Evolutionary conservation across 495 filamentous ascomycete species (phyloP).

Genomic region (Saxophila tyrrhenica): DNA sequence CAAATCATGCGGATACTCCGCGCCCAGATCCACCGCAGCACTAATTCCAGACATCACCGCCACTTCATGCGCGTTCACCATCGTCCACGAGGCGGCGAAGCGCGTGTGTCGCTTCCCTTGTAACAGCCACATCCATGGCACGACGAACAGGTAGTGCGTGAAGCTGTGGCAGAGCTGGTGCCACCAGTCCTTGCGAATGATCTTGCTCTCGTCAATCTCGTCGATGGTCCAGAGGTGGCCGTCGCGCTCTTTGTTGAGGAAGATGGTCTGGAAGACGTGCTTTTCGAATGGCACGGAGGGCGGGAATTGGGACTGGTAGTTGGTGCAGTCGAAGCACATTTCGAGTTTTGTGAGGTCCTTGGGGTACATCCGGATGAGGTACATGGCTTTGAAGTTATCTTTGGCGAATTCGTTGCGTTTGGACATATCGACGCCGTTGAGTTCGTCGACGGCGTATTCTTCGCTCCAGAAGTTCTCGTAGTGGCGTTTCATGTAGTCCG

Average conservation of each 20-base stretch:
- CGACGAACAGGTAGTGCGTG: conserved; percentile 68
- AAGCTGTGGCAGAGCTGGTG: conserved; percentile 74
- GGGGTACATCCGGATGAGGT: conserved; percentile 61
- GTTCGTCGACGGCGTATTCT: conserved; percentile 28
- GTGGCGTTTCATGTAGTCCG: conserved; percentile 60
- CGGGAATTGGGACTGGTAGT: conserved; percentile 76
- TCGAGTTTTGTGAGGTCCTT: conserved; percentile 59
- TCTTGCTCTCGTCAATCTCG: conserved; percentile 55
- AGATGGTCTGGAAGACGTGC: conserved; percentile 79
- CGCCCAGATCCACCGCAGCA: conserved; percentile 66
- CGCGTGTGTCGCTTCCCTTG: conserved; percentile 56
- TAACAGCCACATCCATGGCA: conserved; percentile 72
- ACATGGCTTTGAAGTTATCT: conserved; percentile 62
- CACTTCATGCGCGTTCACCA: conserved; percentile 79
- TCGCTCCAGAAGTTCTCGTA: conserved; percentile 60
- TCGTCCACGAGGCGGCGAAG: conserved; percentile 66
- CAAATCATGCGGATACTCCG: conserved; percentile 52
- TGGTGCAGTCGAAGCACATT: conserved; percentile 78
- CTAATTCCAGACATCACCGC: conserved; percentile 69
- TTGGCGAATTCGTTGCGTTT: conserved; percentile 42
- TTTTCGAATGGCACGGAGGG: conserved; percentile 39
- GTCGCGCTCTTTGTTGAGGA: conserved; percentile 55
- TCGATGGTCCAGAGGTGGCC: conserved; percentile 57
- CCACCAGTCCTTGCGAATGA: conserved; percentile 72
- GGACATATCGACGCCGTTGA: conserved; percentile 40